Base-by-base conservation (phyloP, 2,329 filamentous ascomycete species). In the Cladosporium sp. region DNA sequence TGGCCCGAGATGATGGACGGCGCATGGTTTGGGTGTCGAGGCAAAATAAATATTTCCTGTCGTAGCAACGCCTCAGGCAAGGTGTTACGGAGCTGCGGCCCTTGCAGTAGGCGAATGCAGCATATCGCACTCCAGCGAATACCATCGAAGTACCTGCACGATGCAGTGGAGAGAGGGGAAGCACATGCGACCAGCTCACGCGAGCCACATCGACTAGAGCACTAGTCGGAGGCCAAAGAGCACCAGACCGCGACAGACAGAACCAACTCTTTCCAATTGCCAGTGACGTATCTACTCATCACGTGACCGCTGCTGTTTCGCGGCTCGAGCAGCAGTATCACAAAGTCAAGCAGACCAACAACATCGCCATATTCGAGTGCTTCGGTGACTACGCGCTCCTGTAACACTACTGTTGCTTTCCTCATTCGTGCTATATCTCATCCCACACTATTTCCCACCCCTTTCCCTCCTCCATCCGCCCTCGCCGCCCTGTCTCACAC, bases 401-500 rank as follows among this genome's bases (percentile, higher is more conserved):
- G 39, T 51, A 36, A 26, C 26, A 51, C 46, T 34, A 25, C 28
- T 16, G 13, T 49, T 49, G n/a, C 21, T 60, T 11, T 21, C 23
- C 18, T 28, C 13, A 3, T 34, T 28, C 28, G 16, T 32, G n/a
- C 3, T 8, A 54, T 54, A 54, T 21, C 25, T 32, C 51, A 54
- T 54, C 32, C 13, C 51, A n/a, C 26, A 14, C 26, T 16, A 14
- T 49, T 8, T 23, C 32, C 32, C 46, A 30, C 59, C 60, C 34
- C 60, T 61, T 56, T 56, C 25, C 23, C 59, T 16, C 48, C 46
- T 36, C 48, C 14, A 51, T 54, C 46, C 28, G 59, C 59, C 48
- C 48, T 25, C 30, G 36, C 46, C 28, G 59, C 59, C 48, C n/a
- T 63, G 60, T 63, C 60, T 63, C 60, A 62, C 30, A 43, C 32